These are phyloP conservation scores for Kwoniella newhampshirensis DNA, from an alignment of 768 basidiomycete genomes.

Conservation along the genomic window DNA sequence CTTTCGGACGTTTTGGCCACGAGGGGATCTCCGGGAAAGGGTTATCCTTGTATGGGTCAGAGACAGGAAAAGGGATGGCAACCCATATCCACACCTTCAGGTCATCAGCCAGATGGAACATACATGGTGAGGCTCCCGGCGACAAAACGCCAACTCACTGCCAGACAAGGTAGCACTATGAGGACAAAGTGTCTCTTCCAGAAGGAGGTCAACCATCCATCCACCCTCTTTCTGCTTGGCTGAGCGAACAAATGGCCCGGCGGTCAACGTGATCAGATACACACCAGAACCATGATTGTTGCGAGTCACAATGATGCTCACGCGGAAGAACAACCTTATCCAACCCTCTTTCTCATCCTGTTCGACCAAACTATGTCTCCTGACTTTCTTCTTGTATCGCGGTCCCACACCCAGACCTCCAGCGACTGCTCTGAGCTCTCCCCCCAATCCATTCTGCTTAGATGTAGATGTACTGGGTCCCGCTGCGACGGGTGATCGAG, in stretches of 20 bases:
- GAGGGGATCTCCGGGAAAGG: slow-evolving; percentile 52
- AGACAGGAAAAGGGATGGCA: slow-evolving; percentile 55
- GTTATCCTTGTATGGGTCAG: slow-evolving; percentile 51
- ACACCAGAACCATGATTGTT: too few species aligned
- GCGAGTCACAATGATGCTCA: slow-evolving; percentile 12
- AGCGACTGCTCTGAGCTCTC: slow-evolving; percentile 6
- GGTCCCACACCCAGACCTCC: slow-evolving; percentile 3
- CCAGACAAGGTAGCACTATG: slow-evolving; percentile 52
- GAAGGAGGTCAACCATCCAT: slow-evolving; percentile 53
- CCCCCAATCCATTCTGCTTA: not conserved
- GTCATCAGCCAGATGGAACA: not conserved
- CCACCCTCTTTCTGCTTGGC: slow-evolving; percentile 52
- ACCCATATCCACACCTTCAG: slow-evolving; percentile 56
- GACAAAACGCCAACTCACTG: too few species aligned
- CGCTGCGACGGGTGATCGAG: slow-evolving; percentile 2
- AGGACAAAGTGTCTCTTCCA: slow-evolving; percentile 55
- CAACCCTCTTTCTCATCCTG: slow-evolving; percentile 18
- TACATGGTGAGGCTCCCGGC: not conserved
- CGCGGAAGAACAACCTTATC: slow-evolving; percentile 38
- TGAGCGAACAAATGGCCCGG: slow-evolving; percentile 14
- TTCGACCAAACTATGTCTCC: slow-evolving; percentile 13
- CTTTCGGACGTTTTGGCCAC: slow-evolving; percentile 27
- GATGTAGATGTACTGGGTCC: not conserved
- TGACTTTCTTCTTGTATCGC: slow-evolving; percentile 15
- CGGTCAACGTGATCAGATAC: too few species aligned